A percentile compares a stretch with the other conserved stretches of the same genome.
These are phyloP conservation scores for Aspergillus sp. DNA, from an alignment of 2,329 filamentous ascomycete genomes.

Conservation along the genomic window DNA sequence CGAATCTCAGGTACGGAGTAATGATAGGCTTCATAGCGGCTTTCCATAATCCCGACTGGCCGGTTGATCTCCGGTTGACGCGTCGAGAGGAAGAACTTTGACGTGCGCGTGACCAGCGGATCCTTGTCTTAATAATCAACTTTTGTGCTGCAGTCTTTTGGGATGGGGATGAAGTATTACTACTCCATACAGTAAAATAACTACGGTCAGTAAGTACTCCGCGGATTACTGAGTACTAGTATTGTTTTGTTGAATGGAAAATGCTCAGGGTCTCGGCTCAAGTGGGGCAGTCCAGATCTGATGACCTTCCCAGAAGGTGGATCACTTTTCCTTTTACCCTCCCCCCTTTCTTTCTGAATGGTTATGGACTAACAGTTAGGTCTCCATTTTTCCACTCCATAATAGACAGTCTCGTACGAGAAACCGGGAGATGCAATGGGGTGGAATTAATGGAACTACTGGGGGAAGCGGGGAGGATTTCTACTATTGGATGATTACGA, in stretches of 20 bases:
- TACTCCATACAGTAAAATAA: too few relatives aligned
- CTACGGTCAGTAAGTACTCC: too few relatives aligned
- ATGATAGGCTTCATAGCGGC: not conserved
- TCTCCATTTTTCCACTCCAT: too few relatives aligned
- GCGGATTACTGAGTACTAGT: too few relatives aligned
- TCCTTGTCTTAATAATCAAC: slow-evolving; percentile 8
- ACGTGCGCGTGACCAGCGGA: slow-evolving; percentile 25
- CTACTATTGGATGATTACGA: not conserved
- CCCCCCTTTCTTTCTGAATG: too few relatives aligned
- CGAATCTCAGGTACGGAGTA: not conserved
- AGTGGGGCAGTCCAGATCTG: slow-evolving; percentile 22
- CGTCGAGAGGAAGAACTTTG: slow-evolving; percentile 14
- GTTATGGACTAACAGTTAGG: too few relatives aligned
- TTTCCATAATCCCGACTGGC: slow-evolving; percentile 11
- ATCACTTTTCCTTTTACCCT: too few relatives aligned
- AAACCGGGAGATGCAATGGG: not conserved
- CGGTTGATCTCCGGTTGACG: slow-evolving; percentile 20
- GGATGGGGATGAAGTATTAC: too few relatives aligned
- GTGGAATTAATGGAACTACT: not conserved
- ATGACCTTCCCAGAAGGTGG: slow-evolving; percentile 15
- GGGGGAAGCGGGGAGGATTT: not conserved
- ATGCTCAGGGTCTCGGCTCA: slow-evolving; percentile 18
- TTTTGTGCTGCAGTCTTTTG: too few relatives aligned
- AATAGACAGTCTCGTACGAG: too few relatives aligned
- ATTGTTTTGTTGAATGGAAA: not conserved